phyloP scores from a whole-genome alignment of 139 green algal genomes.

The Closterium sp. region DNA sequence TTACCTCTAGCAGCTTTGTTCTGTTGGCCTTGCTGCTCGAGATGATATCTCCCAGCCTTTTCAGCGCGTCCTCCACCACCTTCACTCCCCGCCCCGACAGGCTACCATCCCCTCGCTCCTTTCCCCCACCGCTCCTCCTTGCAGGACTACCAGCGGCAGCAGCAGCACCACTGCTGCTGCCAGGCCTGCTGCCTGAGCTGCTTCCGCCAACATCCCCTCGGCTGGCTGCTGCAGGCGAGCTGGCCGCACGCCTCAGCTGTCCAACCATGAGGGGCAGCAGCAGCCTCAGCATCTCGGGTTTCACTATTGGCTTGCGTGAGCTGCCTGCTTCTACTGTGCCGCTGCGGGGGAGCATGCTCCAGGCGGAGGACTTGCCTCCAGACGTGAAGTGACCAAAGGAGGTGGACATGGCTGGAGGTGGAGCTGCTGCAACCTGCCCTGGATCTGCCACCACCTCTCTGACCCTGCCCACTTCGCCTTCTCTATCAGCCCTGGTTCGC shows the following conservation, averaged over 20 bases:
- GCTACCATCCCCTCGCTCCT: background rate
- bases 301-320: background rate
- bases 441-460: background rate
- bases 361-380: background rate
- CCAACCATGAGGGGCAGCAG: background rate
- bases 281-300: background rate
- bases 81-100: background rate
- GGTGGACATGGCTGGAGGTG: background rate
- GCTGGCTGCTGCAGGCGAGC: background rate
- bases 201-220: background rate
- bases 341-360: background rate
- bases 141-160: no score
- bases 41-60: background rate
- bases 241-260: background rate
- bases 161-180: background rate
- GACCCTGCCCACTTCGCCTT: background rate
- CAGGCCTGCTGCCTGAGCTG: background rate
- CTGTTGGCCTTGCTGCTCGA: background rate
- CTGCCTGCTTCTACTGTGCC: background rate
- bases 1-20: background rate
- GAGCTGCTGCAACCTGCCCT: no score
- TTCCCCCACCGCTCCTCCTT: no score
- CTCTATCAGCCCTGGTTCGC: background rate
- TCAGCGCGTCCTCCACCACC: background rate
- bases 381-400: background rate